These are phyloP conservation scores for Scenedesmus sp. DNA, from an alignment of 163 green algal species.

Conservation along the genomic window DNA sequence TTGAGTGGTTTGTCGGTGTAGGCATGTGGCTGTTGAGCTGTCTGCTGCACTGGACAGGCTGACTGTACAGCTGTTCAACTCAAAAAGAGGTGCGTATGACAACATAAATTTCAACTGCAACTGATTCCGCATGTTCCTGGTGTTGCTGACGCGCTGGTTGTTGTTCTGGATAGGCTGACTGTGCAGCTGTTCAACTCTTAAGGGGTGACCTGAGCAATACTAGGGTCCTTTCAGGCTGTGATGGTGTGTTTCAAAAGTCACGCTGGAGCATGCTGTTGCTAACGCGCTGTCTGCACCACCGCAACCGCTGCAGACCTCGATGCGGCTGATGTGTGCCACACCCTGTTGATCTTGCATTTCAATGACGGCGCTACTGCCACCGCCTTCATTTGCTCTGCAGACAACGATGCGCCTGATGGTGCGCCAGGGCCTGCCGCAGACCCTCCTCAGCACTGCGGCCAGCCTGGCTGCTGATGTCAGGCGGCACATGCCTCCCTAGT, in stretches of 20 bases:
- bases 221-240: no score
- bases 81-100: background rate
- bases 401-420: conserved; percentile 10
- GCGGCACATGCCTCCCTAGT: conserved; percentile 5
- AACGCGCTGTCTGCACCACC: no score
- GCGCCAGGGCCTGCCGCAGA: background rate
- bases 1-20: background rate
- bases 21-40: background rate
- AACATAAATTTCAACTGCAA: no score
- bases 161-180: conserved; percentile 41
- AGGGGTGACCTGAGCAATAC: background rate
- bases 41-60: background rate
- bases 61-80: conserved; percentile 27
- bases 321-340: background rate
- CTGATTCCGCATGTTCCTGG: no score
- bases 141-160: conserved; percentile 10
- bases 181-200: conserved; percentile 51
- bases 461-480: background rate
- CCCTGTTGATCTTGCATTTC: background rate
- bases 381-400: background rate
- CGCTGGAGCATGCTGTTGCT: no score
- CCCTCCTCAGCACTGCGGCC: background rate
- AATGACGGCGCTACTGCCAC: background rate
- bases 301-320: conserved; percentile 1
- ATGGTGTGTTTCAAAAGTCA: no score